phyloP scores from a whole-genome alignment of 2,329 filamentous ascomycete species.

The Colletotrichum euphorbiae region DNA sequence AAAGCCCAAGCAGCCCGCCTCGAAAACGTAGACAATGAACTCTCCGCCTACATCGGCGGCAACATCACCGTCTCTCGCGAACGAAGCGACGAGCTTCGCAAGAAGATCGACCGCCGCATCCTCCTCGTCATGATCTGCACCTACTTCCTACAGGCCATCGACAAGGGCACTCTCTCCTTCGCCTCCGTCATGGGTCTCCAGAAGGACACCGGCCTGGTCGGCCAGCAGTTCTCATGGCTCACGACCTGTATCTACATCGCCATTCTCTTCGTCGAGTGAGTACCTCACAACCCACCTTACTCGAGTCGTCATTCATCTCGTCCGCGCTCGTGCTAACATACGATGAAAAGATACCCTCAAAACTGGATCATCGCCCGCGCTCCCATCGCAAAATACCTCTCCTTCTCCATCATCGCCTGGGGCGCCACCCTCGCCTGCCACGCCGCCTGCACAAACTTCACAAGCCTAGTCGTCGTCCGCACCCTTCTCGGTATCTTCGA shows the following conservation, averaged over 20 bases:
- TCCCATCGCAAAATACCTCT: slow-evolving; percentile 75
- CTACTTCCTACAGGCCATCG: slow-evolving; percentile 78
- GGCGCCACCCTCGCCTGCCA: slow-evolving; percentile 70
- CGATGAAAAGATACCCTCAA: slow-evolving; percentile 66
- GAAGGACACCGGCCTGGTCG: slow-evolving; percentile 55
- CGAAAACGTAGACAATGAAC: slow-evolving; percentile 70
- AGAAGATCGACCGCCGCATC: slow-evolving; percentile 74
- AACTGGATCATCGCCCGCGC: slow-evolving; percentile 70
- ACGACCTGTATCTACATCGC: slow-evolving; percentile 81
- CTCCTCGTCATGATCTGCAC: slow-evolving; percentile 78
- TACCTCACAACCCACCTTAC: not conserved
- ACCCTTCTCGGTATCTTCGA: slow-evolving; percentile 79
- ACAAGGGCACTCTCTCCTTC: slow-evolving; percentile 75
- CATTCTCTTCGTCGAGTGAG: slow-evolving; percentile 71
- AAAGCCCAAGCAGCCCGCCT: slow-evolving; percentile 38
- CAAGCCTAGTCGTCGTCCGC: slow-evolving; percentile 68
- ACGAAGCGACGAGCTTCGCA: slow-evolving; percentile 71
- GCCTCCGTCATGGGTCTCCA: slow-evolving; percentile 73
- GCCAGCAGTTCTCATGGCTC: slow-evolving; percentile 73
- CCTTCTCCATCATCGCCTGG: slow-evolving; percentile 71
- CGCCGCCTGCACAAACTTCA: slow-evolving; percentile 70
- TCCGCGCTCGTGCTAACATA: too few relatives aligned
- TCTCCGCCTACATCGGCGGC: slow-evolving; percentile 75
- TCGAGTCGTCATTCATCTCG: too few relatives aligned
- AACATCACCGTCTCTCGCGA: slow-evolving; percentile 68